These are phyloP conservation scores for Teunomyces funiuensis DNA, from an alignment of 805 yeast genomes.

Conservation along the genomic window DNA sequence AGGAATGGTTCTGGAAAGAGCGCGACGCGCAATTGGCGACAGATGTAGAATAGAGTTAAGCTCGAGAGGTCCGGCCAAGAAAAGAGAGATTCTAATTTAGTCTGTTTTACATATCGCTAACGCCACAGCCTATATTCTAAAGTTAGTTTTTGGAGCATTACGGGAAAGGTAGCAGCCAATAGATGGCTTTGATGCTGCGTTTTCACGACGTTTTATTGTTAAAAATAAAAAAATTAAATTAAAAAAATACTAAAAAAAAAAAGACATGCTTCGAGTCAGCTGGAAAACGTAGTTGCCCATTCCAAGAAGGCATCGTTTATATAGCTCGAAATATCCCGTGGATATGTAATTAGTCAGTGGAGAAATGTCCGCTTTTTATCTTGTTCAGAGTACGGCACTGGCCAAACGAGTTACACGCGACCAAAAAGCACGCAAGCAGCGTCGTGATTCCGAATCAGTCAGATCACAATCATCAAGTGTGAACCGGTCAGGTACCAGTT, in stretches of 20 bases:
- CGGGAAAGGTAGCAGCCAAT: no score
- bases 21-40: no score
- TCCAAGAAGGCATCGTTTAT: neutral
- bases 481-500: neutral
- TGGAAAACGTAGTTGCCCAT: no score
- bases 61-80: no score
- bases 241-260: neutral
- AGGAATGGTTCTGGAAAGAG: neutral
- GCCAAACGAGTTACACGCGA: constrained; percentile 8
- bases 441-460: constrained; percentile 3
- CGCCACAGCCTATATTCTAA: no score
- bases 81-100: no score
- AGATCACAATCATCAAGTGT: constrained; percentile 1
- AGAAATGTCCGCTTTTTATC: constrained; percentile 15
- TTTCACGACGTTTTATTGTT: no score
- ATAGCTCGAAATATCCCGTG: neutral
- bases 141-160: no score
- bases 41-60: no score
- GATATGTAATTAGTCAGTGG: neutral
- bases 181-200: no score
- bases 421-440: constrained; percentile 2
- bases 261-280: neutral
- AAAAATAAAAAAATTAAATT: no score
- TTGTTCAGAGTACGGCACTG: constrained; percentile 8
- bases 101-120: no score